Base-by-base conservation (phyloP, 2,329 filamentous ascomycete genomes). In the Diaporthe helianthi region DNA sequence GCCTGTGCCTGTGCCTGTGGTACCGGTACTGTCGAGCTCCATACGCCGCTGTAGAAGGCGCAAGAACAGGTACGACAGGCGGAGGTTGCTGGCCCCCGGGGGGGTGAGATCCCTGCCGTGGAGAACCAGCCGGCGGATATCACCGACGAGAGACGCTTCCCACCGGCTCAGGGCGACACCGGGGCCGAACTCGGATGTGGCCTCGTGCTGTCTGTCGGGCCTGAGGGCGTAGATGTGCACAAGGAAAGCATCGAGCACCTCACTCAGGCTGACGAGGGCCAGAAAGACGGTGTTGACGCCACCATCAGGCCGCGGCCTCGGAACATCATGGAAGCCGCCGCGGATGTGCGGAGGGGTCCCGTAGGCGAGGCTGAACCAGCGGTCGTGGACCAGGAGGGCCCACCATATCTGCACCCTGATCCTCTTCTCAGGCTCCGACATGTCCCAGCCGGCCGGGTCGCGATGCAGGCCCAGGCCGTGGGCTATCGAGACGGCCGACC, bases 341-440 rank as follows among this genome's bases (percentile, higher is more conserved):
- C 80, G 77, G 13, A 87, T 82, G 31, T 83, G 82, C 3, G 83
- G 80, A 1, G 85, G 85, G 3, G 85, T 87, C 1, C 85, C 85
- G 61, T 87, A 83, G 0, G 84, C 83, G 6, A 87, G 76, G 61
- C 85, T 86, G 12, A 79, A 81, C 86, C 87, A 89, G 65, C 83
- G 80, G 73, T 89, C 86, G 61, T 87, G 82, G 12, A 89, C 78
- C 17, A 86, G 72, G 0, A 89, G 75, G 10, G 81, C 79, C 86
- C 86, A 88, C 87, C 87, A 89, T 1, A 87, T 83, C 65, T 83
- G 80, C 72, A 87, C 84, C 29, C 86, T 76, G 6, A 87, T 72
- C 13, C 79, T 76, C 73, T 88, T 88, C 71, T 88, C 86, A 0
- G 80, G 74, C 3, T 78, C 73, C 0, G 84, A 78, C n/a, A 88